These are phyloP conservation scores for Tetraselmis striata DNA, from an alignment of 139 green algal genomes.

Conservation along the genomic window DNA sequence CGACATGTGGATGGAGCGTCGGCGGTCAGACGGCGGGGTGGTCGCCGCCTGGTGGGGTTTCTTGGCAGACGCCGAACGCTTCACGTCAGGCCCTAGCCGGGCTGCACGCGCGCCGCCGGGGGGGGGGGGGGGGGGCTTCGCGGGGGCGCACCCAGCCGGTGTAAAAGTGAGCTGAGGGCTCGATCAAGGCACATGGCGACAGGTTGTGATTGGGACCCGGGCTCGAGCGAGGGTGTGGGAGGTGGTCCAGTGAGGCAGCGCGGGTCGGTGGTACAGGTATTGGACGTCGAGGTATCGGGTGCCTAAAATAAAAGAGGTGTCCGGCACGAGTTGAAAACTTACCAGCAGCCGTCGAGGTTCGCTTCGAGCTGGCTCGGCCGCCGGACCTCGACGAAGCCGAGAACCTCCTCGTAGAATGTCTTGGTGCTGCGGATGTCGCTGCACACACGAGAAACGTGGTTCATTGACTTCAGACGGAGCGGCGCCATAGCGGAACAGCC, in stretches of 20 bases:
- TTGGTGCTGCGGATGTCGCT: not conserved
- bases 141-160: too few species aligned
- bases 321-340: not conserved
- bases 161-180: not conserved
- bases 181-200: not conserved
- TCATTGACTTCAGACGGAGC: not conserved
- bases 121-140: too few species aligned
- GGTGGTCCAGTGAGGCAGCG: not conserved
- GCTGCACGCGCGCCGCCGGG: too few species aligned
- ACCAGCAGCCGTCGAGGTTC: not conserved
- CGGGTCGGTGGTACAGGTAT: not conserved
- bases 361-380: not conserved
- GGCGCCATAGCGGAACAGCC: too few species aligned
- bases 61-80: too few species aligned
- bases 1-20: too few species aligned
- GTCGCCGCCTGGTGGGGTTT: too few species aligned
- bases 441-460: constrained; percentile 4
- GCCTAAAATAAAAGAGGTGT: too few species aligned
- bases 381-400: not conserved
- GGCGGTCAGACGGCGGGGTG: too few species aligned
- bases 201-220: not conserved
- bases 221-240: not conserved
- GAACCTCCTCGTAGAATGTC: not conserved
- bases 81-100: too few species aligned
- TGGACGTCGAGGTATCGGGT: not conserved